Conservation (phyloP, 2,329 filamentous ascomycete species). For the Sporothrix pseudoabietina region DNA sequence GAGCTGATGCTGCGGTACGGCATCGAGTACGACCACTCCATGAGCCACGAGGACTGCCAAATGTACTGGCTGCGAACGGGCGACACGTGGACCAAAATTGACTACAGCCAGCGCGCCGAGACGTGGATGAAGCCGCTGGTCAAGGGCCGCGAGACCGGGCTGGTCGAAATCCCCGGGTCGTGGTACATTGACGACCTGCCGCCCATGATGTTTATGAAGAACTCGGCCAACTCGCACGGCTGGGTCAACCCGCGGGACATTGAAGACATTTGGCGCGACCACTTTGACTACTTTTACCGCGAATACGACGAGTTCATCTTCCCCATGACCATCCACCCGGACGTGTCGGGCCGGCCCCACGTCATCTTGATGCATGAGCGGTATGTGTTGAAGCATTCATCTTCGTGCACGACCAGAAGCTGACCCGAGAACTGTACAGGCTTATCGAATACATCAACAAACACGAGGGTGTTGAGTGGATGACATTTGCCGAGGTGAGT, state of each 20-base stretch:
- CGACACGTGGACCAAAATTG: conserved; percentile 68
- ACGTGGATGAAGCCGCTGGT: conserved; percentile 69
- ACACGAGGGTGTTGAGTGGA: conserved; percentile 57
- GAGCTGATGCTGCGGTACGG: conserved; percentile 67
- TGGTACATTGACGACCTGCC: conserved; percentile 68
- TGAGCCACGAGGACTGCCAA: conserved; percentile 66
- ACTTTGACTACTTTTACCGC: conserved; percentile 74
- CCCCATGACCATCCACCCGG: conserved; percentile 75
- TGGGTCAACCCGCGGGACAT: conserved; percentile 57
- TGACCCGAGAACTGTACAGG: neutral
- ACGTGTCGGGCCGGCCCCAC: conserved; percentile 71
- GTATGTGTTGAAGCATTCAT: neutral
- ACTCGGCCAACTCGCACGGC: conserved; percentile 64
- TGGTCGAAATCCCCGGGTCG: conserved; percentile 66
- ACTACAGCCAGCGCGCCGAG: conserved; percentile 63
- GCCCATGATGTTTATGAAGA: conserved; percentile 74
- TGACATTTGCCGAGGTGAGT: conserved; percentile 54
- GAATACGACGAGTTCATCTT: conserved; percentile 78
- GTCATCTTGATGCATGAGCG: conserved; percentile 54
- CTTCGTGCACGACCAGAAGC: neutral
- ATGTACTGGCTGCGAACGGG: conserved; percentile 65
- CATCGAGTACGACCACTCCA: conserved; percentile 69
- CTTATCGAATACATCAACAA: conserved; percentile 36
- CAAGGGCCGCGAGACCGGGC: conserved; percentile 60
- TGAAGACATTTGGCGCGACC: conserved; percentile 66